Conservation (phyloP, 2,329 filamentous ascomycete species). For the Hymenoscyphus linearis region DNA sequence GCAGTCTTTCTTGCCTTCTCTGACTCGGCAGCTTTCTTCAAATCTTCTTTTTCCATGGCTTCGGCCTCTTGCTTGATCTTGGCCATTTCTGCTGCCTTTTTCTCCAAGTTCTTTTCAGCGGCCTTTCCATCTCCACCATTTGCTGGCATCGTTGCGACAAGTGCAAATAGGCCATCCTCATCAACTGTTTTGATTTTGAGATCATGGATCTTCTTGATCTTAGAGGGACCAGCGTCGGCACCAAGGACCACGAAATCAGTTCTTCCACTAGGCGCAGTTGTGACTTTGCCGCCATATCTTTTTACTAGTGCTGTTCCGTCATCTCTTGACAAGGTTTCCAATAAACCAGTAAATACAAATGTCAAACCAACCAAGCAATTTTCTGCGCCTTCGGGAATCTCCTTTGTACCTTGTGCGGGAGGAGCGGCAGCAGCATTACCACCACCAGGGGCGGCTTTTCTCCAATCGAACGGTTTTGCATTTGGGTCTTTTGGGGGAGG, state of each 20-base stretch:
- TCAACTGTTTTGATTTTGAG: constrained; percentile 85
- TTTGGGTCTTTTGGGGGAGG: constrained; percentile 68
- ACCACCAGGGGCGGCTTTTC: constrained; percentile 51
- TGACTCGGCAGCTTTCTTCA: constrained; percentile 46
- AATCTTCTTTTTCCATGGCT: constrained; percentile 82
- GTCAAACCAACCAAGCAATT: constrained; percentile 86
- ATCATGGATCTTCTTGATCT: constrained; percentile 78
- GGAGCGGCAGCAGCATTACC: constrained; percentile 56
- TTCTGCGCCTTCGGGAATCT: constrained; percentile 76
- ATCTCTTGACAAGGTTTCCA: constrained; percentile 75
- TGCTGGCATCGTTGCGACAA: constrained; percentile 75
- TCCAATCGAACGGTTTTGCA: constrained; percentile 72
- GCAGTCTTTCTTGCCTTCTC: constrained; percentile 44
- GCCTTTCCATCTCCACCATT: constrained; percentile 85
- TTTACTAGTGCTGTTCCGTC: constrained; percentile 85
- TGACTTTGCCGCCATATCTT: constrained; percentile 89
- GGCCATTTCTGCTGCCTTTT: constrained; percentile 77
- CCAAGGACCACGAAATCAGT: constrained; percentile 93
- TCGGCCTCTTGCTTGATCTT: constrained; percentile 75
- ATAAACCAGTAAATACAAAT: constrained; percentile 92
- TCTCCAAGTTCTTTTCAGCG: constrained; percentile 77
- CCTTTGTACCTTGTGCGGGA: constrained; percentile 55
- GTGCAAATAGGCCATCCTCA: constrained; percentile 82
- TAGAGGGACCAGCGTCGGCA: constrained; percentile 86
- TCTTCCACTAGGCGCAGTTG: constrained; percentile 78